These are phyloP conservation scores for Pseudonectria foliicola DNA, from an alignment of 2,329 filamentous ascomycete species.

Conservation along the genomic window DNA sequence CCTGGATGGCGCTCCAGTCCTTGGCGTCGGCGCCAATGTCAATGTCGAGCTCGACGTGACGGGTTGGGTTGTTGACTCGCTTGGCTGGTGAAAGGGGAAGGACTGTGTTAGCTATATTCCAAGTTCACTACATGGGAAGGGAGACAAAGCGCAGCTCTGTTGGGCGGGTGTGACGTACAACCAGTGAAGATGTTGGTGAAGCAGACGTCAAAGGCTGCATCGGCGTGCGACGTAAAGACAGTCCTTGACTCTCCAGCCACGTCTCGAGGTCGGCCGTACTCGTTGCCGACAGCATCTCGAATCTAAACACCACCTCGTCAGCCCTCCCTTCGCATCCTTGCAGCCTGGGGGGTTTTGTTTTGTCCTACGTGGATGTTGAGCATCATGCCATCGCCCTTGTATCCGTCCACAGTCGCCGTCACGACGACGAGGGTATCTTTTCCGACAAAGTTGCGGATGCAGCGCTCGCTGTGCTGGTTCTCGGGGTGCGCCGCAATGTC, in stretches of 20 bases:
- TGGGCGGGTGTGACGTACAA: slow-evolving; percentile 45
- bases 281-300: slow-evolving; percentile 89
- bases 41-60: slow-evolving; percentile 84
- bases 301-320: slow-evolving; percentile 51
- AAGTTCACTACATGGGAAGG: neutral
- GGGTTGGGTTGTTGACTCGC: slow-evolving; percentile 39
- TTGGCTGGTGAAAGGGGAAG: slow-evolving; percentile 15
- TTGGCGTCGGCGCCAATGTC: slow-evolving; percentile 96
- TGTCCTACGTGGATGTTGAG: slow-evolving; percentile 79
- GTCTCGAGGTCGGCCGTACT: slow-evolving; percentile 88
- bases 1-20: slow-evolving; percentile 96
- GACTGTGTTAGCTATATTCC: too few relatives aligned
- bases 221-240: slow-evolving; percentile 86
- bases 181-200: slow-evolving; percentile 77
- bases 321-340: slow-evolving; percentile 1
- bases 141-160: neutral
- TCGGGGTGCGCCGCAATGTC: slow-evolving; percentile 66
- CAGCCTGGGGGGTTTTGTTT: too few relatives aligned
- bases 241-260: slow-evolving; percentile 86
- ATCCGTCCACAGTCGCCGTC: slow-evolving; percentile 79
- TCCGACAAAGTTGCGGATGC: slow-evolving; percentile 91
- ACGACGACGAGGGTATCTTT: slow-evolving; percentile 93
- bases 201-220: slow-evolving; percentile 93
- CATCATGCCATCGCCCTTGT: slow-evolving; percentile 81
- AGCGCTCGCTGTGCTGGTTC: slow-evolving; percentile 66